Evolutionary conservation across 73 alveolate genomes (phyloP).

Genomic region (Effrenium voratum): DNA sequence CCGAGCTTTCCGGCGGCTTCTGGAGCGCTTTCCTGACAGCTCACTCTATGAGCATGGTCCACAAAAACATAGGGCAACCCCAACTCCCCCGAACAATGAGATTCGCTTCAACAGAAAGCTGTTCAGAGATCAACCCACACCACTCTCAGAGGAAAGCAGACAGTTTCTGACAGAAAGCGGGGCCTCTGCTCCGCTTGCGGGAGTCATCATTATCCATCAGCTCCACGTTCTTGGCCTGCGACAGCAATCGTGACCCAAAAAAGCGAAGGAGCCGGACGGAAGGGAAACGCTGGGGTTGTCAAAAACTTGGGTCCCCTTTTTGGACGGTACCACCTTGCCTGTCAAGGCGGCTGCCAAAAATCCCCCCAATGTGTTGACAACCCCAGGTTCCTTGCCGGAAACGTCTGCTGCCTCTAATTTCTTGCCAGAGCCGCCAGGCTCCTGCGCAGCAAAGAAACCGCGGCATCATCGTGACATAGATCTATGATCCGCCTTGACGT

Average conservation of each 20-base stretch:
- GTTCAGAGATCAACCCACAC: not conserved
- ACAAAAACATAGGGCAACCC: not conserved
- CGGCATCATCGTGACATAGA: too few relatives aligned
- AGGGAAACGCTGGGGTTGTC: too few relatives aligned
- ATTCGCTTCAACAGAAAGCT: not conserved
- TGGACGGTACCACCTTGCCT: too few relatives aligned
- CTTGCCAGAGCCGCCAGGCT: not conserved
- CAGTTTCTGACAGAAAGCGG: not conserved
- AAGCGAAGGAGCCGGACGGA: not conserved
- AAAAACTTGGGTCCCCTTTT: too few relatives aligned
- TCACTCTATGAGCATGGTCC: not conserved
- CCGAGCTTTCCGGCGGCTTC: not conserved
- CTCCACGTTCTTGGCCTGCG: constrained; percentile 66
- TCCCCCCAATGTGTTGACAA: too few relatives aligned
- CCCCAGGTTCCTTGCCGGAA: not conserved
- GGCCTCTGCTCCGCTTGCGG: constrained; percentile 40
- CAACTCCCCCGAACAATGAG: not conserved
- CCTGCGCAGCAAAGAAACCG: too few relatives aligned
- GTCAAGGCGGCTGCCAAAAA: too few relatives aligned
- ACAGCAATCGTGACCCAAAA: not conserved
- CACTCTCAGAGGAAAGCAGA: not conserved
- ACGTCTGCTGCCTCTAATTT: not conserved
- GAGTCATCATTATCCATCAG: constrained; percentile 23
- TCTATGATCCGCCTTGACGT: too few relatives aligned
- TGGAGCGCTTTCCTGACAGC: constrained; percentile 26